These are phyloP conservation scores for Tetradesmus lagerheimii DNA, from an alignment of 139 green algal genomes.

Conservation along the genomic window DNA sequence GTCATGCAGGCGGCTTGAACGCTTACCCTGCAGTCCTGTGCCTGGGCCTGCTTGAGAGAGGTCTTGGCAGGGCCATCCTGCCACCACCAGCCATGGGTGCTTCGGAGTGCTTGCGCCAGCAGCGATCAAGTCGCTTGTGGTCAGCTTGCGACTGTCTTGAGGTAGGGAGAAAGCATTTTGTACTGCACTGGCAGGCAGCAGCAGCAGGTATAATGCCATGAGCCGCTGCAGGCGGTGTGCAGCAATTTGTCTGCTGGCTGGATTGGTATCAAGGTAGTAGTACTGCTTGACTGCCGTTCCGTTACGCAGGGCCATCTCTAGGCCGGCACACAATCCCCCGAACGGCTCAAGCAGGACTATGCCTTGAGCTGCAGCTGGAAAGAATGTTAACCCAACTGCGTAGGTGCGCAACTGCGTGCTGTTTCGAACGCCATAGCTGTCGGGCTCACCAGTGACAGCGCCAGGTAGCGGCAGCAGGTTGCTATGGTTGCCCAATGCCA, in stretches of 20 bases:
- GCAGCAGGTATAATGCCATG: not conserved
- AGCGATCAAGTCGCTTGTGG: not conserved
- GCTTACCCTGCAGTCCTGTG: not conserved
- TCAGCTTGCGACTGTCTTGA: not conserved
- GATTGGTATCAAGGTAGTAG: conserved; percentile 19
- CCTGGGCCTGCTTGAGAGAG: conserved; percentile 5
- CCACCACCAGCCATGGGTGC: conserved; percentile 40
- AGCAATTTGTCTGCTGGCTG: not conserved
- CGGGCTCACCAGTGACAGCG: not conserved
- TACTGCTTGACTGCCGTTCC: conserved; percentile 5
- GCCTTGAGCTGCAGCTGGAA: not conserved
- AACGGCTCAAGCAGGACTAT: conserved; percentile 44
- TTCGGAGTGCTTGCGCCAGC: not conserved
- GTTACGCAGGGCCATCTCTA: conserved; percentile 33
- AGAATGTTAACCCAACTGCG: not conserved
- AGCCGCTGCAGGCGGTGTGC: conserved; percentile 1
- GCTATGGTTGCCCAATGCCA: no score
- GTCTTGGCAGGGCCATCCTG: conserved; percentile 37
- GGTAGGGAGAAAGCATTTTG: not conserved
- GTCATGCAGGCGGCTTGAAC: not conserved
- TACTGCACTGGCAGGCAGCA: not conserved
- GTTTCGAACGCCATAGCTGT: not conserved
- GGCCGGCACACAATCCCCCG: conserved; percentile 24
- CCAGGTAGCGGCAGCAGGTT: not conserved
- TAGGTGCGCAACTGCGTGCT: not conserved